Percentiles rank a stretch among this genome's conserved stretches.
phyloP scores from a whole-genome alignment of 495 filamentous ascomycete genomes.

The Trichoderma asperelloides region DNA sequence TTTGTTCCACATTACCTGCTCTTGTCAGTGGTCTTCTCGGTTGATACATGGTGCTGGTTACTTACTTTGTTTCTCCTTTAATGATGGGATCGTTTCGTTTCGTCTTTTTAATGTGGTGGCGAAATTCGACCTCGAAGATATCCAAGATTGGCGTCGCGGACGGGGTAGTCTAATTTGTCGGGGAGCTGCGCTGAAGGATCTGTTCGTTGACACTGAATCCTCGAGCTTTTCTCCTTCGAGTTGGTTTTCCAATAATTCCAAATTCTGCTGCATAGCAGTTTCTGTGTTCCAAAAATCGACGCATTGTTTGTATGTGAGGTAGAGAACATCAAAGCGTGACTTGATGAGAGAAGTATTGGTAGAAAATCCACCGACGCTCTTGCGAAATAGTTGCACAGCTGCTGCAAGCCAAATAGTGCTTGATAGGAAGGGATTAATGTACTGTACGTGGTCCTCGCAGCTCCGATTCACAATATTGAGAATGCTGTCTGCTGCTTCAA shows the following conservation, averaged over 20 bases:
- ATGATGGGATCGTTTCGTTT: no score
- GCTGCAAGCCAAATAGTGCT: constrained; percentile 20
- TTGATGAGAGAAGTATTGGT: constrained; percentile 4
- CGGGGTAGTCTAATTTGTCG: no score
- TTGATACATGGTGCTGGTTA: no score
- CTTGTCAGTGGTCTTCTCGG: no score
- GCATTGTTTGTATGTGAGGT: constrained; percentile 12
- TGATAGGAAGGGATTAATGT: constrained; percentile 18
- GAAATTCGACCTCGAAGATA: no score
- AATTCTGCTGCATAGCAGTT: constrained; percentile 11
- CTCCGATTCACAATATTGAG: constrained; percentile 10
- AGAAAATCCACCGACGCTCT: background rate
- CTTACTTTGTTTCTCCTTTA: no score
- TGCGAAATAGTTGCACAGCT: constrained; percentile 14
- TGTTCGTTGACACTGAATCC: no score
- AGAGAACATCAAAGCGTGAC: constrained; percentile 17
- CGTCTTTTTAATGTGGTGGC: no score
- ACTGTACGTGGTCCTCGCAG: constrained; percentile 12
- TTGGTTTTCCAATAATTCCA: constrained; percentile 13
- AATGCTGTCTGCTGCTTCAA: constrained; percentile 16
- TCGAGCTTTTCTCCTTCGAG: no score
- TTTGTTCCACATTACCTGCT: no score
- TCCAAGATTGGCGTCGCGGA: no score
- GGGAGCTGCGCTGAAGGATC: no score
- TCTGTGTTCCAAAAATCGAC: constrained; percentile 13